Evolutionary conservation across 1,139 yeast genomes (phyloP).

Genomic region (Petasospora rhodanensis): DNA sequence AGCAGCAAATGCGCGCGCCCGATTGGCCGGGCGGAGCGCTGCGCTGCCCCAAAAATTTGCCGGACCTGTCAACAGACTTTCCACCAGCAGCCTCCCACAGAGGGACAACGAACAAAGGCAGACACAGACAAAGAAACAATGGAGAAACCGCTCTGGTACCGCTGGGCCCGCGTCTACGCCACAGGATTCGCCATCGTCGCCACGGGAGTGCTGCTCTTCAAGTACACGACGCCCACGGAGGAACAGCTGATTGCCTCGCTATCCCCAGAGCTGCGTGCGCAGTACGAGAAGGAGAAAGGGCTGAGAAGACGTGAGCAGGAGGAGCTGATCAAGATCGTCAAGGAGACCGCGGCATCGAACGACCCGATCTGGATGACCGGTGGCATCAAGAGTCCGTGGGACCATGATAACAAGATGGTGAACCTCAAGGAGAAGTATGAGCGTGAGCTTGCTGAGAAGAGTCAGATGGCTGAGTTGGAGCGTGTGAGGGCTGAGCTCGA

Average conservation of each 20-base stretch:
- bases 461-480: slow-evolving; percentile 43
- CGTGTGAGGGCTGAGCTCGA: slow-evolving; percentile 42
- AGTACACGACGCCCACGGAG: slow-evolving; percentile 77
- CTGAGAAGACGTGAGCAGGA: slow-evolving; percentile 63
- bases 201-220: slow-evolving; percentile 60
- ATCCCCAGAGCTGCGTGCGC: slow-evolving; percentile 79
- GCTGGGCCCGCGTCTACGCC: slow-evolving; percentile 60
- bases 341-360: slow-evolving; percentile 55
- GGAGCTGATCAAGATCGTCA: slow-evolving; percentile 61
- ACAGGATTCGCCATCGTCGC: slow-evolving; percentile 62
- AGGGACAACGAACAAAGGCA: background rate
- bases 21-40: too few species aligned
- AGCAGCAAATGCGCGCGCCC: too few species aligned
- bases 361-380: slow-evolving; percentile 85
- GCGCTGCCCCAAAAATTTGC: too few species aligned
- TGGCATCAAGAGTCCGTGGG: slow-evolving; percentile 62
- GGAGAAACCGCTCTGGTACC: slow-evolving; percentile 45
- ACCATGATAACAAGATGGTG: slow-evolving; percentile 31
- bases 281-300: slow-evolving; percentile 63
- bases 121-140: slow-evolving; percentile 13
- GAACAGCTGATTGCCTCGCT: slow-evolving; percentile 68
- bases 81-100: background rate
- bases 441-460: slow-evolving; percentile 40
- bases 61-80: background rate
- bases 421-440: slow-evolving; percentile 45